Evolutionary conservation across 345 rosid species (phyloP), one percentile per base, ranked within the genome.

Genomic region (Eutrema heterophyllum): DNA sequence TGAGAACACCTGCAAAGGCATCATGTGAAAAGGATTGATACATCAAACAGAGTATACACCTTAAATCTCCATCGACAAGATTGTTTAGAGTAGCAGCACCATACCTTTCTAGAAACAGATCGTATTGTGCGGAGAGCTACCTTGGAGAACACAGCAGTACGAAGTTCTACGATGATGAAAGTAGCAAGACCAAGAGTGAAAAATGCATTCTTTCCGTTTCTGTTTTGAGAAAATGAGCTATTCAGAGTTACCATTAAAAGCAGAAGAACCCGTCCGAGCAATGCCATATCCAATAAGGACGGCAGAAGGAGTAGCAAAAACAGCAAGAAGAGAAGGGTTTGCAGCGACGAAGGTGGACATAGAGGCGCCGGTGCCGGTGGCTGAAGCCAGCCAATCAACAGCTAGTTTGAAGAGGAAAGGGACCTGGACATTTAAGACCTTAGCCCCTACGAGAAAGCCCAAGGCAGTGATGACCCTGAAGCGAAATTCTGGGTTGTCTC

Each of bases 101-200:
- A 70, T 80, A 89, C 99, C 97, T 92, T 88, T 80, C 94, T 84
- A 82, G 98, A 92, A 14, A 95, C 96, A 6, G 93, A 83, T 29
- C 97, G 91, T 70, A 95, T 95, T 13, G 99, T 92, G 21, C 97
- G 81, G 66, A 90, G 76, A 61, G 98, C 96, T 5, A 95, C 99
- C 74, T 92, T 92, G 2, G 99, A 92, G 64, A 92, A 95, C 48
- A 95, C 94, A 70, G 97, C 96, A 68, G 99, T 92, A 54, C 99
- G 88, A 79, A 95, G 80, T 72, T 92, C 99, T 95, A 86, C 78
- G 16, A 83, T n/a, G 64, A 70, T 7, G 39, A 59, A 80, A 13
- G 55, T 58, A 35, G 26, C 29, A 64, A 55, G 21, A 64, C 7
- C 48, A 58, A 55, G 50, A 49, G 41, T 70, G 56, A 51, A 77